Evolutionary conservation across 192 early-diverging fungal species (phyloP).

Genomic region (Gigaspora rosea): DNA sequence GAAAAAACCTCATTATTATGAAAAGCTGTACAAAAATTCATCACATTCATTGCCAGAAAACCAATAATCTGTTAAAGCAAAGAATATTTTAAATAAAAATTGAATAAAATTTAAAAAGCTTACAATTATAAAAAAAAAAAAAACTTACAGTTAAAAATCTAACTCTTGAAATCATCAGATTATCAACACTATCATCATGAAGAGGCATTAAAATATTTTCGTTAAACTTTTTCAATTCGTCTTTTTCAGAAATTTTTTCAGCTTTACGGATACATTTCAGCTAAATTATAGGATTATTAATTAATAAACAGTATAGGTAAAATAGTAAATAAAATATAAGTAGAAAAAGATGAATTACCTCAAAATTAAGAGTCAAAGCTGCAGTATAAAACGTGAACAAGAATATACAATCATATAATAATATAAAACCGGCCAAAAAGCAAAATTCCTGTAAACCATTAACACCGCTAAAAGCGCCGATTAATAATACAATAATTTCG

Average conservation of each 20-base stretch:
- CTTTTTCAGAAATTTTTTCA: constrained; percentile 9
- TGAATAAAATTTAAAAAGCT: too few relatives aligned
- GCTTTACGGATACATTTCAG: constrained; percentile 51
- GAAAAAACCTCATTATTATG: constrained; percentile 29
- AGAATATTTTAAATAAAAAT: too few relatives aligned
- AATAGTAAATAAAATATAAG: too few relatives aligned
- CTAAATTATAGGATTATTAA: constrained; percentile 7
- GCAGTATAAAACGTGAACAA: constrained; percentile 88
- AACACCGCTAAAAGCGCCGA: constrained; percentile 77
- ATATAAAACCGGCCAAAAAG: constrained; percentile 74
- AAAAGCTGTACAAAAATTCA: constrained; percentile 62
- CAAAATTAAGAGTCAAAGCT: constrained; percentile 84
- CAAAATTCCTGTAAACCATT: constrained; percentile 72
- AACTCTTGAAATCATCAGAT: constrained; percentile 57
- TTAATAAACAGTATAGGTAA: not conserved
- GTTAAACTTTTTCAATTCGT: constrained; percentile 45
- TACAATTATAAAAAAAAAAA: not conserved
- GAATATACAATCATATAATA: constrained; percentile 79
- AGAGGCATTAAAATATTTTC: constrained; percentile 64
- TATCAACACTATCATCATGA: constrained; percentile 53
- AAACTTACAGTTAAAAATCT: constrained; percentile 54
- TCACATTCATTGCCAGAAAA: constrained; percentile 67
- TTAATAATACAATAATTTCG: constrained; percentile 76
- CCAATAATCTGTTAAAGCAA: constrained; percentile 49
- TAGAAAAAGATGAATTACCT: constrained; percentile 48